Evolutionary conservation across 148 eudicot genomes (phyloP).

Genomic region (Fallopia convolvulus): DNA sequence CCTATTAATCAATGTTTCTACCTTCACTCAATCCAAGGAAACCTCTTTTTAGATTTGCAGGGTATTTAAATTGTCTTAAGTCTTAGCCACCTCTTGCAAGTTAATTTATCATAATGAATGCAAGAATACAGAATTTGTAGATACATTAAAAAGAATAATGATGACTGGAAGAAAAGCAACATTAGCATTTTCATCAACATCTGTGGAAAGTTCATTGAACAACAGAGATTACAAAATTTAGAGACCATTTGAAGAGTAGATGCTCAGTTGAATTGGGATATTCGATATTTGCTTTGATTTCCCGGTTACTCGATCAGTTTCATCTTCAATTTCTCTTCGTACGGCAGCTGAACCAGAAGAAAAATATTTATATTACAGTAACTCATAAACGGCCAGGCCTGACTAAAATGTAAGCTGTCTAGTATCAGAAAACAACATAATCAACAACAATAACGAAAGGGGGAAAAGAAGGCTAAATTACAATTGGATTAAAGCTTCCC

Average conservation of each 20-base stretch:
- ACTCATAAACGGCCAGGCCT: not conserved
- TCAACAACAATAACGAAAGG: not conserved
- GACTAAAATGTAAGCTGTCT: not conserved
- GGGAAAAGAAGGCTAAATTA: not conserved
- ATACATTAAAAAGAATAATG: too few relatives aligned
- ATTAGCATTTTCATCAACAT: too few relatives aligned
- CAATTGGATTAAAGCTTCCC: too few relatives aligned
- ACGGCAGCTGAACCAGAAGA: slow-evolving; percentile 70
- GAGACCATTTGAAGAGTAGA: slow-evolving; percentile 82
- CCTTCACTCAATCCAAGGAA: too few relatives aligned
- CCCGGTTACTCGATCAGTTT: slow-evolving; percentile 96
- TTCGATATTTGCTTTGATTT: slow-evolving; percentile 83
- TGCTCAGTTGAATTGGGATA: slow-evolving; percentile 91
- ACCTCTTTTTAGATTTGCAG: too few relatives aligned
- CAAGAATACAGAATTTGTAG: too few relatives aligned
- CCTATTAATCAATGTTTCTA: too few relatives aligned
- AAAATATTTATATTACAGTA: not conserved
- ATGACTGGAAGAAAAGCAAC: too few relatives aligned
- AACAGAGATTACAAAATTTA: not conserved
- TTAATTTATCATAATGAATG: too few relatives aligned
- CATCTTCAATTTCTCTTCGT: slow-evolving; percentile 86
- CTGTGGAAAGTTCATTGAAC: too few relatives aligned
- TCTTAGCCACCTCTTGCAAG: too few relatives aligned
- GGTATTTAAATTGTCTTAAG: too few relatives aligned
- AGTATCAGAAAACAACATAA: not conserved